Base-by-base conservation (phyloP, 495 filamentous ascomycete species). In the Aspergillus sclerotiicarbonarius region DNA sequence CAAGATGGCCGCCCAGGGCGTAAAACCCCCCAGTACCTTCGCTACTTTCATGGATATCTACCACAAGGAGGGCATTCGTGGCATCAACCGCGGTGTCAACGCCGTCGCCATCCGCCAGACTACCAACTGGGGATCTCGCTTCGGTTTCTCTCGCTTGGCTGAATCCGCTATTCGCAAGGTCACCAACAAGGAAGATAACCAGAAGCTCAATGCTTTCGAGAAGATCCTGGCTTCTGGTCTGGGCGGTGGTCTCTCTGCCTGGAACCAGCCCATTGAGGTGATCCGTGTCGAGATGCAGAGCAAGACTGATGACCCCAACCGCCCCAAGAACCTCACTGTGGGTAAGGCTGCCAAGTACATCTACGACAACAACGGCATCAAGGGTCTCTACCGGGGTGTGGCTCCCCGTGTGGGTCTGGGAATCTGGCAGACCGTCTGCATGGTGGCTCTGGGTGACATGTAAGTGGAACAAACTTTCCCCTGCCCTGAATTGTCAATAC, bases 261-360 rank as follows among this genome's bases (percentile, higher is more conserved):
- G 94, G 94, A 98, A 98, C 76, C 94, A 98, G 82, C 94, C 94
- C 25, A 98, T 98, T 76, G 94, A 98, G 84, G 94, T 98, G 70
- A 96, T 98, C 72, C 90, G 94, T 63, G 94, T 98, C 58, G 94
- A 98, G 83, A 98, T 98, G 95, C 94, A 98, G 84, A 93, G 89
- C 80, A 98, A 96, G 86, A 97, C 89, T 59, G 90, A 86, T 56
- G 94, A 98, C 67, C 92, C 94, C 53, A 98, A 98, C 78, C 90
- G 94, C 25, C 94, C 94, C 53, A 95, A 95, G 85, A 98, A 98
- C 75, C 83, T 98, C 85, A 98, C 92, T 56, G 95, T 98, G 52
- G 90, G 86, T 57, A 96, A 89, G 77, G 88, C 94, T 47, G 87
- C 91, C 76, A 88, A 79, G 71, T 98, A 98, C 71, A 96, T 98